phyloP scores from a whole-genome alignment of 2,329 filamentous ascomycete genomes.

The Blastomyces silverae region DNA sequence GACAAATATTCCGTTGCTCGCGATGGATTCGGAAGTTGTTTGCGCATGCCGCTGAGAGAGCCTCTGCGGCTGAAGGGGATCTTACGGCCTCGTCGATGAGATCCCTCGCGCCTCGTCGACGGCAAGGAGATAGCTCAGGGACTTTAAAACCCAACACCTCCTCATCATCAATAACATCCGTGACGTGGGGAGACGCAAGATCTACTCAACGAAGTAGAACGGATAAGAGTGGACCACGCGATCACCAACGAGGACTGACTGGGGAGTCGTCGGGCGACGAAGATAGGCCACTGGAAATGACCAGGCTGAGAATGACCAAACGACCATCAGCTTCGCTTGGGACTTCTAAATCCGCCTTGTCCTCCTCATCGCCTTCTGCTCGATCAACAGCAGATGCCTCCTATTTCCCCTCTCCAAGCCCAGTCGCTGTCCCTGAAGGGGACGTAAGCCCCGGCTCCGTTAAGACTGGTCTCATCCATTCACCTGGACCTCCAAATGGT shows the following conservation, averaged over 20 bases:
- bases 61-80: slow-evolving; percentile 39
- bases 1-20: slow-evolving; percentile 70
- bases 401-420: background rate
- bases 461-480: background rate
- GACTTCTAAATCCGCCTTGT: background rate
- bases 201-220: slow-evolving; percentile 7
- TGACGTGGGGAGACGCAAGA: background rate
- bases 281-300: slow-evolving; percentile 75
- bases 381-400: background rate
- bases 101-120: slow-evolving; percentile 16
- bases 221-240: slow-evolving; percentile 26
- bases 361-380: background rate
- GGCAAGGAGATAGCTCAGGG: background rate
- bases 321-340: slow-evolving; percentile 11
- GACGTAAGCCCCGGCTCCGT: background rate
- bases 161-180: background rate
- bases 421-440: background rate
- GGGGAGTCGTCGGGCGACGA: slow-evolving; percentile 69
- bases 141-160: background rate
- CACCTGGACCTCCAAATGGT: background rate
- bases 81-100: slow-evolving; percentile 25
- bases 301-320: slow-evolving; percentile 43
- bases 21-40: slow-evolving; percentile 80
- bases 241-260: slow-evolving; percentile 44
- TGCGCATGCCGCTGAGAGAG: slow-evolving; percentile 36